Percentiles rank a stretch among this genome's conserved stretches.
These are phyloP conservation scores for Globisporangium okanoganense DNA, from an alignment of 352 stramenopile genomes.

Conservation along the genomic window DNA sequence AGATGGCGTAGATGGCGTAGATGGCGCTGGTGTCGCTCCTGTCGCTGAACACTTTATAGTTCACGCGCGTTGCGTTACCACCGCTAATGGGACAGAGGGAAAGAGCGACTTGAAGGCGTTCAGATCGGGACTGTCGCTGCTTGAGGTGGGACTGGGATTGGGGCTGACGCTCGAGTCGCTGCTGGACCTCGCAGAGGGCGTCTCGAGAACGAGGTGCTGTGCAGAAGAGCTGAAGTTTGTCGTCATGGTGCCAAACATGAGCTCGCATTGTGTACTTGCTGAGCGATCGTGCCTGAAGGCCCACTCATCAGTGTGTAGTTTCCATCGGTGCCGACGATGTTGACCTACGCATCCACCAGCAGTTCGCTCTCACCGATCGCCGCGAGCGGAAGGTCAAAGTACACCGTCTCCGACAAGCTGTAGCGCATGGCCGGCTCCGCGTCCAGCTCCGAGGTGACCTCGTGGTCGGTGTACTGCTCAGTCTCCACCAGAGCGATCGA, in stretches of 20 bases:
- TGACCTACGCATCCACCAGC: neutral
- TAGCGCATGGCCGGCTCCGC: neutral
- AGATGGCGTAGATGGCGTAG: too few species aligned
- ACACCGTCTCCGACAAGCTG: neutral
- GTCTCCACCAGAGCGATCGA: neutral
- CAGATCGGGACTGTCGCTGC: neutral
- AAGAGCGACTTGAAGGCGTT: neutral
- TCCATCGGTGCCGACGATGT: neutral
- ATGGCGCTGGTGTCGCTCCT: neutral
- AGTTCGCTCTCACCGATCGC: neutral
- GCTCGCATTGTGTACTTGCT: neutral
- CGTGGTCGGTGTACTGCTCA: neutral
- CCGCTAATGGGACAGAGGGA: neutral
- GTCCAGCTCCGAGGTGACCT: neutral
- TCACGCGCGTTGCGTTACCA: neutral
- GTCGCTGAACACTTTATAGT: neutral
- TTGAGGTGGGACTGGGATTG: neutral
- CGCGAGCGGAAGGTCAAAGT: neutral
- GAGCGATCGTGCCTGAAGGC: too few species aligned
- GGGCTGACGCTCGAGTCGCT: neutral
- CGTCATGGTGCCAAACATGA: neutral
- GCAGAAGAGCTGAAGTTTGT: neutral
- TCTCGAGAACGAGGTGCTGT: neutral
- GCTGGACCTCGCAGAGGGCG: neutral
- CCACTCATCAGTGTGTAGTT: neutral